A percentile compares a stretch with the other conserved stretches of the same genome.
phyloP scores from a whole-genome alignment of 352 stramenopile genomes.

The Phytophthora fragariae region DNA sequence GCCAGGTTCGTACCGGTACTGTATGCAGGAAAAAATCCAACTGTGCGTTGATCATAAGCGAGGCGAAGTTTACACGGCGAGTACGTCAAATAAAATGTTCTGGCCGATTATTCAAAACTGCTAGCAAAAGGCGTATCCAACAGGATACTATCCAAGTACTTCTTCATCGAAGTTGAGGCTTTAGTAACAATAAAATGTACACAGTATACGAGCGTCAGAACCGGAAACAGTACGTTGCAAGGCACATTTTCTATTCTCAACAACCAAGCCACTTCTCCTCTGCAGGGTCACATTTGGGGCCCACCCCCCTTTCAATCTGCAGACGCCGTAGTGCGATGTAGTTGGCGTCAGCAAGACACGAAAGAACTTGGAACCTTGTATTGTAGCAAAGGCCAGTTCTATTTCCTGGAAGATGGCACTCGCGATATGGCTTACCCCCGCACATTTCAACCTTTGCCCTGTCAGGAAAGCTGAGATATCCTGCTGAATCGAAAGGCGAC shows the following conservation, averaged over 20 bases:
- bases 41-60: too few relatives aligned
- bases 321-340: conserved; percentile 33
- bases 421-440: conserved; percentile 23
- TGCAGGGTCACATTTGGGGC: conserved; percentile 29
- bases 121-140: too few relatives aligned
- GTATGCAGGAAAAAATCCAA: too few relatives aligned
- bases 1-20: too few relatives aligned
- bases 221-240: too few relatives aligned
- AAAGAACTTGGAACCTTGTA: conserved; percentile 32
- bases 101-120: too few relatives aligned
- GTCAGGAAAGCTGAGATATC: conserved; percentile 13
- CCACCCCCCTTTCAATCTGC: conserved; percentile 36
- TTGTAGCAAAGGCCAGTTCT: conserved; percentile 37
- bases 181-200: too few relatives aligned
- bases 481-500: conserved; percentile 14
- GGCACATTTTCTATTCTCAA: neutral
- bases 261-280: conserved; percentile 53
- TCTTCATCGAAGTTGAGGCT: too few relatives aligned
- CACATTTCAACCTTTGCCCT: conserved; percentile 31
- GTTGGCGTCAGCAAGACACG: conserved; percentile 32
- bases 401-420: conserved; percentile 26
- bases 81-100: too few relatives aligned
- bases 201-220: too few relatives aligned
- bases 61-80: too few relatives aligned
- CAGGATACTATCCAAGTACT: too few relatives aligned